Evolutionary conservation across 768 basidiomycete genomes (phyloP).

Genomic region (Auricularia sp.): DNA sequence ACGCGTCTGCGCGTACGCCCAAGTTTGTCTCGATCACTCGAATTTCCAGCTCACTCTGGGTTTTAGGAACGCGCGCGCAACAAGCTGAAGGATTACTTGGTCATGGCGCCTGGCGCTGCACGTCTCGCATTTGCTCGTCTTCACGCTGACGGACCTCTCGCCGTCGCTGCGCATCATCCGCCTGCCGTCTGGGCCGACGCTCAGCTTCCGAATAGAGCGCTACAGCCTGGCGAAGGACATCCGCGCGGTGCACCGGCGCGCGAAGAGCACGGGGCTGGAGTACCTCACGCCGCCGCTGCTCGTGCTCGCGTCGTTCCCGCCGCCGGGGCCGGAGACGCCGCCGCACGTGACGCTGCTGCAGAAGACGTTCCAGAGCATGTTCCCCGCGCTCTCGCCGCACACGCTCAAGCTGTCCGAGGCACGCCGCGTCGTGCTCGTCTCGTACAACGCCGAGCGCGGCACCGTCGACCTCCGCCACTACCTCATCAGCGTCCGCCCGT

Average conservation of each 20-base stretch:
- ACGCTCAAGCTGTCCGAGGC: slow-evolving; percentile 76
- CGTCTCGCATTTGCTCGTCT: slow-evolving; percentile 87
- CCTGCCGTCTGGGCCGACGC: slow-evolving; percentile 81
- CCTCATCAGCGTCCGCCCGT: slow-evolving; percentile 88
- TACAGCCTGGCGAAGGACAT: slow-evolving; percentile 89
- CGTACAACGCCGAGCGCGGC: slow-evolving; percentile 77
- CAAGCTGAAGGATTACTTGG: slow-evolving; percentile 88
- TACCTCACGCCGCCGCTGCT: slow-evolving; percentile 89
- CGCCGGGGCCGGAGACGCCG: slow-evolving; percentile 60
- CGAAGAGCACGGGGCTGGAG: slow-evolving; percentile 72
- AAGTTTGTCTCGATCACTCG: slow-evolving; percentile 12
- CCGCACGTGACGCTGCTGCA: slow-evolving; percentile 83
- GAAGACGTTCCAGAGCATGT: slow-evolving; percentile 93
- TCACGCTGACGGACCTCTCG: slow-evolving; percentile 77
- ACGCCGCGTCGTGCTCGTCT: slow-evolving; percentile 85
- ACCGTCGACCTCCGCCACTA: slow-evolving; percentile 92
- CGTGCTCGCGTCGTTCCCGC: slow-evolving; percentile 81
- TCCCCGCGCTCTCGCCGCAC: slow-evolving; percentile 84
- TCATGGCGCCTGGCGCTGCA: slow-evolving; percentile 82
- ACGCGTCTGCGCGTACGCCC: slow-evolving; percentile 66
- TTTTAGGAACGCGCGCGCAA: slow-evolving; percentile 79
- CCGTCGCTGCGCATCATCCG: slow-evolving; percentile 82
- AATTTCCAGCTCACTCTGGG: slow-evolving; percentile 5
- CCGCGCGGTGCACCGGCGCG: slow-evolving; percentile 49
- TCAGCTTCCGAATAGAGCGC: slow-evolving; percentile 85